Conservation (phyloP, 2,329 filamentous ascomycete species). For the Paraconiothyrium brasiliense region DNA sequence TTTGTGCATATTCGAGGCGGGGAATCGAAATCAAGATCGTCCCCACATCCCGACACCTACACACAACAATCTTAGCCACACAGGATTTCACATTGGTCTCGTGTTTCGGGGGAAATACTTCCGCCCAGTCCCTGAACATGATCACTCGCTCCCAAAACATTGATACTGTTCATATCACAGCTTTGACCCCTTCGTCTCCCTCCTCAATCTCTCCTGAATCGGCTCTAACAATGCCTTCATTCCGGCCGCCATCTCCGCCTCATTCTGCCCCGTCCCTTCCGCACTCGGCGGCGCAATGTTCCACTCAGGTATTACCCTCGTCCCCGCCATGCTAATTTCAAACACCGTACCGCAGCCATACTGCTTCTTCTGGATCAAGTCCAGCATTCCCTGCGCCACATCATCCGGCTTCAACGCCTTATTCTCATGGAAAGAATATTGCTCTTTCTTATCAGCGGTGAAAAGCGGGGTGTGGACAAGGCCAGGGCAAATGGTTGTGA, state of each 20-base stretch:
- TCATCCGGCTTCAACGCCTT: conserved; percentile 30
- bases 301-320: conserved; percentile 39
- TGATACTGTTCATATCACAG: conserved; percentile 13
- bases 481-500: conserved; percentile 41
- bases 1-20: too few relatives aligned
- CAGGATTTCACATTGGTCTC: too few relatives aligned
- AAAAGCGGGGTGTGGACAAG: conserved; percentile 40
- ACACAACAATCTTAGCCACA: neutral
- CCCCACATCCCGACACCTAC: neutral
- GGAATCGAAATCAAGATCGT: too few relatives aligned
- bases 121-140: neutral
- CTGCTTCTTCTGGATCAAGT: conserved; percentile 41
- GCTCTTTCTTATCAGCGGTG: conserved; percentile 30
- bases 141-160: neutral
- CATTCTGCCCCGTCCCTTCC: conserved; percentile 30
- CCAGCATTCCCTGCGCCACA: conserved; percentile 33
- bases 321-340: conserved; percentile 31
- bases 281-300: conserved; percentile 34
- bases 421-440: conserved; percentile 29
- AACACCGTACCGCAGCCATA: conserved; percentile 38
- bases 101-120: neutral
- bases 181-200: conserved; percentile 26
- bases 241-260: conserved; percentile 24
- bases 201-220: conserved; percentile 28
- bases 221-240: conserved; percentile 33